Conservation (phyloP, 2,329 filamentous ascomycete species). For the Didymella pinodella region DNA sequence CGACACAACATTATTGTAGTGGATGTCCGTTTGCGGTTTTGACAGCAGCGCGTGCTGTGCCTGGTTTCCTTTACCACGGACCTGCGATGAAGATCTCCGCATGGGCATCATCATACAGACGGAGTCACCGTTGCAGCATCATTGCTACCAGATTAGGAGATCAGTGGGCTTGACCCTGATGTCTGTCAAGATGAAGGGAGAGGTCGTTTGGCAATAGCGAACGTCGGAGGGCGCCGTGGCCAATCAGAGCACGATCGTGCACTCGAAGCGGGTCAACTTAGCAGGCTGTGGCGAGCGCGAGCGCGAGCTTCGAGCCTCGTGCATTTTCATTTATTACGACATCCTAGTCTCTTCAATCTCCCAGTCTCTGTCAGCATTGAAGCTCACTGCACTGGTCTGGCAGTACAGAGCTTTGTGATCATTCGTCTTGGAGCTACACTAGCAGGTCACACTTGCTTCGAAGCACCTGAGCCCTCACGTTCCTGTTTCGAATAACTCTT, state of each 20-base stretch:
- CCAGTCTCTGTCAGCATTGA: background rate
- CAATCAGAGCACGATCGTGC: slow-evolving; percentile 7
- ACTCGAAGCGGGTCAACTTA: slow-evolving; percentile 4
- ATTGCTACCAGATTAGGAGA: background rate
- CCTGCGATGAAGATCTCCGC: slow-evolving; percentile 6
- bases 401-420: background rate
- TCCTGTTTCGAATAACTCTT: background rate
- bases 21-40: slow-evolving; percentile 16
- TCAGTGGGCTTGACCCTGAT: background rate
- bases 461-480: background rate
- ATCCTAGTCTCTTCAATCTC: background rate
- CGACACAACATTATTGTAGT: slow-evolving; percentile 9
- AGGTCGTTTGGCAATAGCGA: background rate
- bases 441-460: background rate
- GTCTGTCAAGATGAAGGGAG: slow-evolving; percentile 7
- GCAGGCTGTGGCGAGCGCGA: background rate
- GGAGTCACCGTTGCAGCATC: slow-evolving; percentile 4
- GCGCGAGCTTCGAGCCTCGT: background rate
- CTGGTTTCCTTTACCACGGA: slow-evolving; percentile 12
- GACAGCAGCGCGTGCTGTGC: slow-evolving; percentile 19
- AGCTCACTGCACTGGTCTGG: background rate
- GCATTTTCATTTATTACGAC: background rate
- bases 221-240: background rate
- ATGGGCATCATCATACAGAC: background rate
- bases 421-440: background rate